Evolutionary conservation across 495 filamentous ascomycete genomes (phyloP).

Genomic region (Jackrogersella minutella): DNA sequence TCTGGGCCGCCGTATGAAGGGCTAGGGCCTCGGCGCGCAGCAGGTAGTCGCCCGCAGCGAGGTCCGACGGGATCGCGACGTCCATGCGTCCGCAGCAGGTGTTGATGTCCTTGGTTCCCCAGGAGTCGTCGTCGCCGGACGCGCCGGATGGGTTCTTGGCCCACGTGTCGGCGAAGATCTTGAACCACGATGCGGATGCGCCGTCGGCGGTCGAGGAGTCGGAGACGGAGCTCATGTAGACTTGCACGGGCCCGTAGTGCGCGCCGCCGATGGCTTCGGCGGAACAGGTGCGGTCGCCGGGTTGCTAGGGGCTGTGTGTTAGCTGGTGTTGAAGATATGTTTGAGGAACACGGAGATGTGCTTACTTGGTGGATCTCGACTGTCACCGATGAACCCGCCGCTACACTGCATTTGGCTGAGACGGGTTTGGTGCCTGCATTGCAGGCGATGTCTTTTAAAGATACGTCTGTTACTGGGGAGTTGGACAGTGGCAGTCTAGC

Average conservation of each 20-base stretch:
- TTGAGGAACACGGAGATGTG: background rate
- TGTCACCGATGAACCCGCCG: slow-evolving; percentile 56
- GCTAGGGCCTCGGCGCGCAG: slow-evolving; percentile 63
- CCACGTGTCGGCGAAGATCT: slow-evolving; percentile 60
- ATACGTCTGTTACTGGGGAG: slow-evolving; percentile 55
- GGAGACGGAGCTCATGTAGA: slow-evolving; percentile 62
- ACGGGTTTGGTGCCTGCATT: slow-evolving; percentile 50
- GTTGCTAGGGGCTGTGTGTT: slow-evolving; percentile 43
- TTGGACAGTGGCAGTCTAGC: slow-evolving; percentile 54
- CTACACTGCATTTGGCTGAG: slow-evolving; percentile 54
- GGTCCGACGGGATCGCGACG: slow-evolving; percentile 56
- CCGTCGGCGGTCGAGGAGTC: slow-evolving; percentile 59
- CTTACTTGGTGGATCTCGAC: slow-evolving; percentile 63
- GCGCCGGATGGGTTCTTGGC: slow-evolving; percentile 45
- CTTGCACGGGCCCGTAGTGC: slow-evolving; percentile 58
- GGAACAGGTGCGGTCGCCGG: slow-evolving; percentile 51
- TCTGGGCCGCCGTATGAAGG: slow-evolving; percentile 53
- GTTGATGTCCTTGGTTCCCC: slow-evolving; percentile 63
- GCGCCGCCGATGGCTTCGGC: slow-evolving; percentile 60
- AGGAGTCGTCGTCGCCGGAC: slow-evolving; percentile 55
- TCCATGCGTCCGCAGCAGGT: slow-evolving; percentile 60
- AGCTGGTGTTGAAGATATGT: background rate
- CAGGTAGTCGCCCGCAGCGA: slow-evolving; percentile 61
- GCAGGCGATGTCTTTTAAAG: slow-evolving; percentile 50
- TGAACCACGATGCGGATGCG: slow-evolving; percentile 56